Evolutionary conservation across 2,329 filamentous ascomycete species (phyloP).

Genomic region (Sphaerulina vaccinii): DNA sequence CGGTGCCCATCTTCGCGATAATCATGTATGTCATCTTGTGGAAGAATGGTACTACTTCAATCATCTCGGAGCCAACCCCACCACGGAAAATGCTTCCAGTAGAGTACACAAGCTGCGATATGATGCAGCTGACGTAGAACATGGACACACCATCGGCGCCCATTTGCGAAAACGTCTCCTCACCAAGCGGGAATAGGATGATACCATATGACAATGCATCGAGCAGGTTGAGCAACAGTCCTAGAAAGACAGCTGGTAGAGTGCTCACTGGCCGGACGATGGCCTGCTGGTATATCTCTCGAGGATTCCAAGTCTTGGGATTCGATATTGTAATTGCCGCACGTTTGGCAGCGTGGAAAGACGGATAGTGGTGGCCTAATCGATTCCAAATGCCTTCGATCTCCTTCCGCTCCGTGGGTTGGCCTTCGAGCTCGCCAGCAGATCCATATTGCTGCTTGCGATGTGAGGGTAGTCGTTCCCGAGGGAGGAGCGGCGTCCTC

Average conservation of each 20-base stretch:
- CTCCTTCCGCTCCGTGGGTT: conserved; percentile 4
- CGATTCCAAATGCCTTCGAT: conserved; percentile 31
- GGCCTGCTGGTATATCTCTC: conserved; percentile 61
- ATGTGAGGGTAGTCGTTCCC: conserved; percentile 27
- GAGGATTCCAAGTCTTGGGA: conserved; percentile 71
- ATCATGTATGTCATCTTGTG: conserved; percentile 97
- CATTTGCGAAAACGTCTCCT: conserved; percentile 78
- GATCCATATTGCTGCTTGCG: conserved; percentile 28
- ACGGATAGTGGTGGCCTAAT: conserved; percentile 34
- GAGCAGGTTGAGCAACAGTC: conserved; percentile 84
- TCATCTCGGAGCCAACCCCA: conserved; percentile 93
- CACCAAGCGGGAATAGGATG: conserved; percentile 82
- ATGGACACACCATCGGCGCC: conserved; percentile 95
- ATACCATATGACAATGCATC: conserved; percentile 96
- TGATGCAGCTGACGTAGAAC: conserved; percentile 96
- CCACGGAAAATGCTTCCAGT: conserved; percentile 85
- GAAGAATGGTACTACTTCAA: conserved; percentile 97
- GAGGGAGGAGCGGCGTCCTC: conserved; percentile 40
- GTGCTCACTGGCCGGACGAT: conserved; percentile 68
- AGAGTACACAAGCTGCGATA: conserved; percentile 88
- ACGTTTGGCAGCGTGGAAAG: conserved; percentile 20
- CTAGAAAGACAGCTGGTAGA: conserved; percentile 83
- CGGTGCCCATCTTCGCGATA: conserved; percentile 71
- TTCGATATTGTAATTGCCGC: conserved; percentile 46
- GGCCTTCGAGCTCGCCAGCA: conserved; percentile 30